A percentile compares a stretch with the other conserved stretches of the same genome.
Conservation (phyloP, 1,284 basidiomycete genomes). For the Fomitopsis schrenkii region DNA sequence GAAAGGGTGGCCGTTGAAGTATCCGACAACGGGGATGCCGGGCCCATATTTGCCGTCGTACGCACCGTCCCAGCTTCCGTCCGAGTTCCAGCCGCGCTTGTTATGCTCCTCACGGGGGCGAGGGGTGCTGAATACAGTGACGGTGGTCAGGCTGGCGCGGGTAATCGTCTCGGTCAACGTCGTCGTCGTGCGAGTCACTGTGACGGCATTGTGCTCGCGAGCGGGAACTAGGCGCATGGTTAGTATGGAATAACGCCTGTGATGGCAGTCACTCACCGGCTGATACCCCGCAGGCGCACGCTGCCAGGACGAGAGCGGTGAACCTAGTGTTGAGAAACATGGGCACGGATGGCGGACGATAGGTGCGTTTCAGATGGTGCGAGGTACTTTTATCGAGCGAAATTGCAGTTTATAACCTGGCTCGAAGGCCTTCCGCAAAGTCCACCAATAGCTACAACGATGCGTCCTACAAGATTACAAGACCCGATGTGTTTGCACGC, state of each 20-base stretch:
- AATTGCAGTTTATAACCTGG: no score
- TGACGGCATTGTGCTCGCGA: neutral
- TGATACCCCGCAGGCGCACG: neutral
- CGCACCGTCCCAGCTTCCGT: neutral
- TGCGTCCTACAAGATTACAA: no score
- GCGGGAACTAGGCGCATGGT: neutral
- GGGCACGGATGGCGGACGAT: no score
- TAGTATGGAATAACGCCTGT: neutral
- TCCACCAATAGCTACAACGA: no score
- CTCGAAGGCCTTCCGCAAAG: no score
- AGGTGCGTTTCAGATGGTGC: no score
- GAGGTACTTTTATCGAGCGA: no score
- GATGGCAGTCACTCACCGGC: neutral
- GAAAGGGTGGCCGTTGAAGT: neutral
- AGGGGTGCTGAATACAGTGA: neutral
- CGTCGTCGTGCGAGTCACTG: neutral
- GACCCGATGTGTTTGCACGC: no score
- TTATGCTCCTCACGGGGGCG: neutral
- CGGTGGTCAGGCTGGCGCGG: neutral
- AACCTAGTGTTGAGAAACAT: neutral
- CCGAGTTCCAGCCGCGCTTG: neutral
- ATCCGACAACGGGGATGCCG: neutral
- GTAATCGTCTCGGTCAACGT: neutral
- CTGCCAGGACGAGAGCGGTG: neutral
- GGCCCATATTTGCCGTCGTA: no score